Percentiles rank a stretch among this genome's conserved stretches.
Evolutionary conservation across 805 yeast species (phyloP).

Genomic region (Groenewaldozyma tartarivorans): DNA sequence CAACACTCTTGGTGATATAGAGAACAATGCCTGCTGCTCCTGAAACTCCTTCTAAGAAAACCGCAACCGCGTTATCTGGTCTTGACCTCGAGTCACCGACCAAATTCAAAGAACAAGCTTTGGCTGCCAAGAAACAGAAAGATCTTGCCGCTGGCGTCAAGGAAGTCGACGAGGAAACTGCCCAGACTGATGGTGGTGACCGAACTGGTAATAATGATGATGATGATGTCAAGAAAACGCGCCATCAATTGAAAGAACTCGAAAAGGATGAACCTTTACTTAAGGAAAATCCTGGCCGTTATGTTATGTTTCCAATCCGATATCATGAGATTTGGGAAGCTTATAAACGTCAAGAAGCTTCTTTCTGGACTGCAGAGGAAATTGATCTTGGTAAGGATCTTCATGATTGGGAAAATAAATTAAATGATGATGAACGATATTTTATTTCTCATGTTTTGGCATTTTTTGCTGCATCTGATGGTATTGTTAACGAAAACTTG

Average conservation of each 20-base stretch:
- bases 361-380: constrained; percentile 99
- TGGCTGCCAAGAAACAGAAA: constrained; percentile 32
- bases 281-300: constrained; percentile 74
- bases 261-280: constrained; percentile 89
- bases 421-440: constrained; percentile 86
- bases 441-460: constrained; percentile 91
- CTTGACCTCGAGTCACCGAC: constrained; percentile 38
- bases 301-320: constrained; percentile 90
- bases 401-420: constrained; percentile 83
- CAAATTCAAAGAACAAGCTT: constrained; percentile 35
- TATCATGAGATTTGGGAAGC: constrained; percentile 98
- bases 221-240: constrained; percentile 16
- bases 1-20: background rate
- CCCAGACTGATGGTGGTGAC: constrained; percentile 10
- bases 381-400: constrained; percentile 88
- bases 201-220: constrained; percentile 9
- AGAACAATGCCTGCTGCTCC: constrained; percentile 16
- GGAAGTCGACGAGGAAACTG: constrained; percentile 10
- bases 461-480: constrained; percentile 97
- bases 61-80: constrained; percentile 47
- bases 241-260: constrained; percentile 46
- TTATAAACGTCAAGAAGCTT: constrained; percentile 98
- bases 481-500: constrained; percentile 94
- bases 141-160: constrained; percentile 5
- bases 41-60: constrained; percentile 55